phyloP scores from a whole-genome alignment of 2,329 filamentous ascomycete genomes.

The Lecanoromycetidae sp. region DNA sequence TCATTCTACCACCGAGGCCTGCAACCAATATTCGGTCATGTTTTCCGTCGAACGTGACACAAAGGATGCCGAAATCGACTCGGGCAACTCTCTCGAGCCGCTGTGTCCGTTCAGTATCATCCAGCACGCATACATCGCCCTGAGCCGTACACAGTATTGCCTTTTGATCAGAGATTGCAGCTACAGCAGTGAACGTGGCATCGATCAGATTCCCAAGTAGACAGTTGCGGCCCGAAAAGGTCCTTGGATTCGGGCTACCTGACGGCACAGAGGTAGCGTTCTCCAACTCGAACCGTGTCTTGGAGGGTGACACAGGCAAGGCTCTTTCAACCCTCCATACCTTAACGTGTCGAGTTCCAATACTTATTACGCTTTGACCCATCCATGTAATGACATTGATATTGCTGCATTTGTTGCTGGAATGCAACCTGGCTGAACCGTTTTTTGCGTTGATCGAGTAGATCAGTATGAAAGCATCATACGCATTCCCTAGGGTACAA shows the following conservation, averaged over 20 bases:
- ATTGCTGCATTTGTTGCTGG: slow-evolving; percentile 79
- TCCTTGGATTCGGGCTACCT: slow-evolving; percentile 45
- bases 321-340: slow-evolving; percentile 75
- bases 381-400: slow-evolving; percentile 86
- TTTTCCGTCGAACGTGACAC: slow-evolving; percentile 48
- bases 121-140: slow-evolving; percentile 78
- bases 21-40: slow-evolving; percentile 53
- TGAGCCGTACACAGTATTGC: slow-evolving; percentile 77
- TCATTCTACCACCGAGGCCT: slow-evolving; percentile 49
- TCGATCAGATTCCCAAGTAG: slow-evolving; percentile 72
- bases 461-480: slow-evolving; percentile 87
- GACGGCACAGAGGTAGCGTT: slow-evolving; percentile 23
- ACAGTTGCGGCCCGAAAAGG: slow-evolving; percentile 76
- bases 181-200: slow-evolving; percentile 68
- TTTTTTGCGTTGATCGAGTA: slow-evolving; percentile 78
- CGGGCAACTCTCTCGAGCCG: slow-evolving; percentile 56
- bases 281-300: slow-evolving; percentile 42
- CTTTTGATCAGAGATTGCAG: slow-evolving; percentile 57
- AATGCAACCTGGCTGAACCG: slow-evolving; percentile 66
- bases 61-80: slow-evolving; percentile 55
- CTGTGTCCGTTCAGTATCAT: slow-evolving; percentile 61
- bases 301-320: slow-evolving; percentile 48
- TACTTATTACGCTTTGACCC: slow-evolving; percentile 68
- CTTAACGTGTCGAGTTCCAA: slow-evolving; percentile 85
- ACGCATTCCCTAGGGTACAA: slow-evolving; percentile 74